These are phyloP conservation scores for Suhomyces atakaporum DNA, from an alignment of 1,139 yeast genomes.

Conservation along the genomic window DNA sequence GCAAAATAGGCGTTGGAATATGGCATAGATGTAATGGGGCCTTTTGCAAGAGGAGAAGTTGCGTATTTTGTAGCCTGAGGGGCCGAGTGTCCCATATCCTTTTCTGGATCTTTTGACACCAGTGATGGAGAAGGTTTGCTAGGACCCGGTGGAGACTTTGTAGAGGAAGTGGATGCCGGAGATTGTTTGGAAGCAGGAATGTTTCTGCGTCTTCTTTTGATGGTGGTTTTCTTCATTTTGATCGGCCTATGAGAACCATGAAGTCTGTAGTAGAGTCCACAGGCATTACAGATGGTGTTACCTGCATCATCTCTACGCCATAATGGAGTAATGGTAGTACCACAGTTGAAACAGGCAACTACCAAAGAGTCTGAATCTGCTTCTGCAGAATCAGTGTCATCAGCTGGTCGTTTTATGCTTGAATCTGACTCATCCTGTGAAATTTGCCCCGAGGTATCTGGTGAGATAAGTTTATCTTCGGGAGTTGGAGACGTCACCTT, in stretches of 20 bases:
- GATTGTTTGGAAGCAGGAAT: constrained; percentile 12
- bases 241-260: constrained; percentile 83
- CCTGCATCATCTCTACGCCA: constrained; percentile 87
- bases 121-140: neutral
- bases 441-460: constrained; percentile 8
- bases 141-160: constrained; percentile 2
- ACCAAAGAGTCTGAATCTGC: constrained; percentile 48
- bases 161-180: neutral
- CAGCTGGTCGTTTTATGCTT: constrained; percentile 2
- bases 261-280: constrained; percentile 76
- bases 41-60: constrained; percentile 3
- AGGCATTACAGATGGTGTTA: constrained; percentile 83
- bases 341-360: constrained; percentile 80
- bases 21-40: constrained; percentile 8
- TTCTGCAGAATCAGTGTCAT: constrained; percentile 13
- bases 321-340: constrained; percentile 80
- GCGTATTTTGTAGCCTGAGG: constrained; percentile 1
- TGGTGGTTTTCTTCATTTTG: constrained; percentile 68
- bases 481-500: constrained; percentile 5
- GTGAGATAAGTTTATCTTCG: constrained; percentile 2
- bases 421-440: constrained; percentile 5
- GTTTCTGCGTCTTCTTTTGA: constrained; percentile 70
- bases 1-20: constrained; percentile 5
- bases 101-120: neutral
- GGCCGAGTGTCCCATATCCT: neutral